Percentiles rank a stretch among this genome's conserved stretches.
phyloP scores from a whole-genome alignment of 2,329 filamentous ascomycete genomes.

The Ascomycota sp. region DNA sequence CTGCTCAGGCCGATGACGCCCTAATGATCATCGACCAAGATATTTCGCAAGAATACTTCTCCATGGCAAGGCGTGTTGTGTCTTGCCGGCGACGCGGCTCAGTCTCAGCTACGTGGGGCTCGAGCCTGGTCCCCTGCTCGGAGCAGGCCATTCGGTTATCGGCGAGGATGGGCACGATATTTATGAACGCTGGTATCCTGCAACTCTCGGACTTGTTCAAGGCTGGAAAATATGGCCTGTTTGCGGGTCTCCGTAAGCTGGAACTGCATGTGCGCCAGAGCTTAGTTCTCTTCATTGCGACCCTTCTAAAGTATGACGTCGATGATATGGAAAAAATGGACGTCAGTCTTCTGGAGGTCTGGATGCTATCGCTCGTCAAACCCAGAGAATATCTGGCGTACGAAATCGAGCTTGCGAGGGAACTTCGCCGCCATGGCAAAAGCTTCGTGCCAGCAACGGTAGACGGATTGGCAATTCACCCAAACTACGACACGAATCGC shows the following conservation, averaged over 20 bases:
- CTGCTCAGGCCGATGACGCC: too few relatives aligned
- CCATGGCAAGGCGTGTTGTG: slow-evolving; percentile 21
- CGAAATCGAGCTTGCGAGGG: slow-evolving; percentile 27
- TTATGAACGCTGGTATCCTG: slow-evolving; percentile 23
- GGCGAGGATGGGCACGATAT: slow-evolving; percentile 23
- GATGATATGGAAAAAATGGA: slow-evolving; percentile 25
- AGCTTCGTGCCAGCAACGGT: slow-evolving; percentile 21
- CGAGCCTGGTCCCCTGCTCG: slow-evolving; percentile 13
- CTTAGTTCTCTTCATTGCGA: slow-evolving; percentile 29
- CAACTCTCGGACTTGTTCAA: slow-evolving; percentile 25
- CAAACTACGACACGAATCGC: slow-evolving; percentile 27
- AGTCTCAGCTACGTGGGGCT: slow-evolving; percentile 3
- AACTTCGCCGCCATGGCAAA: slow-evolving; percentile 20
- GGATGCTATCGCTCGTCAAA: slow-evolving; percentile 30
- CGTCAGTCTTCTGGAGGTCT: slow-evolving; percentile 27
- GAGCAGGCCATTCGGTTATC: slow-evolving; percentile 25
- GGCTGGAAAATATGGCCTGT: slow-evolving; percentile 26
- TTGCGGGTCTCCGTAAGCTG: slow-evolving; percentile 20
- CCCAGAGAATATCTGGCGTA: slow-evolving; percentile 24
- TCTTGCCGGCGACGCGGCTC: slow-evolving; percentile 5
- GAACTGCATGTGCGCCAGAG: slow-evolving; percentile 21
- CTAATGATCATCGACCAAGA: slow-evolving; percentile 28
- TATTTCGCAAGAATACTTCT: slow-evolving; percentile 24
- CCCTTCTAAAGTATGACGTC: slow-evolving; percentile 24
- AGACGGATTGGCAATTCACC: slow-evolving; percentile 14